phyloP scores from a whole-genome alignment of 2,329 filamentous ascomycete genomes.

The Colletotrichum musicola region DNA sequence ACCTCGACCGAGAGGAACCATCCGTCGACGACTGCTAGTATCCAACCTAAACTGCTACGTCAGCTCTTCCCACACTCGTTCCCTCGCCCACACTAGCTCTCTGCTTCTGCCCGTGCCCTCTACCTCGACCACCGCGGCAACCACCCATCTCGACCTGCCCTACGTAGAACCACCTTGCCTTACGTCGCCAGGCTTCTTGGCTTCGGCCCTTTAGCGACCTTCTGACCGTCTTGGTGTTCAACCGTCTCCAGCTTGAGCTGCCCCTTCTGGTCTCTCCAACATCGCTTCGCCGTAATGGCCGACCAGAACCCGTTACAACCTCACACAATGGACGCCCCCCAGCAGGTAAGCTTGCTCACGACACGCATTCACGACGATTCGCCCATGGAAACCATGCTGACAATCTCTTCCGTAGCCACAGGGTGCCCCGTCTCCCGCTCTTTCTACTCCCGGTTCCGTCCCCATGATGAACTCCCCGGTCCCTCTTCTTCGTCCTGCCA shows the following conservation, averaged over 20 bases:
- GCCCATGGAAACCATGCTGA: background rate
- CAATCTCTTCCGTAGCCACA: constrained; percentile 5
- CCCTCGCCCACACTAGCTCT: constrained; percentile 26
- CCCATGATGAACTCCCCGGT: constrained; percentile 80
- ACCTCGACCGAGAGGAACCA: constrained; percentile 22
- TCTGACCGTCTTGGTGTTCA: constrained; percentile 11
- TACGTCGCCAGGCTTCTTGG: constrained; percentile 33
- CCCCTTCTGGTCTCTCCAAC: constrained; percentile 14
- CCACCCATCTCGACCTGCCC: constrained; percentile 10
- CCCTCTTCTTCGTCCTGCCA: constrained; percentile 85
- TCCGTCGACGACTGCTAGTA: constrained; percentile 10
- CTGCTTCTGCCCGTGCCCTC: constrained; percentile 22
- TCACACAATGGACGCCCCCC: constrained; percentile 38
- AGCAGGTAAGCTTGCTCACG: constrained; percentile 32
- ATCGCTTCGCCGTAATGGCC: constrained; percentile 29
- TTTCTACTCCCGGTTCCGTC: constrained; percentile 52
- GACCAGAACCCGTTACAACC: constrained; percentile 36
- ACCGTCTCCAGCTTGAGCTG: constrained; percentile 16
- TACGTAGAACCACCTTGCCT: background rate
- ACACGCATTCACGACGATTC: background rate
- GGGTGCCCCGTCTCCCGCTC: constrained; percentile 41
- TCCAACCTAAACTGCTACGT: constrained; percentile 28
- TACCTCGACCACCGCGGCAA: constrained; percentile 4
- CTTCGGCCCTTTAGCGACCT: constrained; percentile 30
- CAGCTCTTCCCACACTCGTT: constrained; percentile 20